These are phyloP conservation scores for Peniophora sp. DNA, from an alignment of 1,284 basidiomycete species.

Conservation along the genomic window DNA sequence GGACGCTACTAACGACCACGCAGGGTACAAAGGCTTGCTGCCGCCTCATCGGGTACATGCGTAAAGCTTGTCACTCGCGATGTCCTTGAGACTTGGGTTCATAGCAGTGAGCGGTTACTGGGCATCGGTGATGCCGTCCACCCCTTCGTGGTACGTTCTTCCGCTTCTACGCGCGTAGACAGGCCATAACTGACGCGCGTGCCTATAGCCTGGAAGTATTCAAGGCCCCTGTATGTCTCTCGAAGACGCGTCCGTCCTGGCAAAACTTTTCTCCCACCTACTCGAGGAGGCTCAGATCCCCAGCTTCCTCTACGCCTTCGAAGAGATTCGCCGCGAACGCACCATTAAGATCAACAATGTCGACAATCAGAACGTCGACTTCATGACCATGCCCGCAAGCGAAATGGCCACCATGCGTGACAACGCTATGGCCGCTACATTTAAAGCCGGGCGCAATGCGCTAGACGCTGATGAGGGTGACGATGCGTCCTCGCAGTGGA, in stretches of 20 bases:
- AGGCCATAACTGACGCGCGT: constrained; percentile 4
- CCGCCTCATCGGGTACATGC: constrained; percentile 25
- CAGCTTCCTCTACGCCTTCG: constrained; percentile 41
- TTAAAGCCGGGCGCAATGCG: constrained; percentile 28
- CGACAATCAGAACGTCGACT: constrained; percentile 29
- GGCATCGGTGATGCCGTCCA: constrained; percentile 35
- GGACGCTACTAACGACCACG: constrained; percentile 1
- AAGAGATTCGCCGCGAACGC: constrained; percentile 40
- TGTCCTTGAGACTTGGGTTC: constrained; percentile 48
- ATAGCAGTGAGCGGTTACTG: constrained; percentile 32
- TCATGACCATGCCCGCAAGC: constrained; percentile 32
- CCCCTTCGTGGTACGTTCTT: constrained; percentile 7
- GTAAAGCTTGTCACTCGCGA: constrained; percentile 27
- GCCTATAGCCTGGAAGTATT: constrained; percentile 38
- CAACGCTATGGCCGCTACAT: constrained; percentile 27
- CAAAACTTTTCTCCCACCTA: constrained; percentile 49
- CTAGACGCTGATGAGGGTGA: constrained; percentile 20
- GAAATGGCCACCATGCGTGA: constrained; percentile 35
- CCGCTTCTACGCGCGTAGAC: constrained; percentile 9
- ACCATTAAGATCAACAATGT: constrained; percentile 27
- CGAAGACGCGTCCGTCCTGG: constrained; percentile 52
- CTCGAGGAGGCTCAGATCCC: constrained; percentile 39
- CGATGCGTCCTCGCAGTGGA: constrained; percentile 19
- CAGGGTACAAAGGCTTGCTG: constrained; percentile 37
- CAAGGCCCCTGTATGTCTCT: constrained; percentile 43